Evolutionary conservation across 2,329 filamentous ascomycete species (phyloP), one percentile per base, ranked within the genome.

Genomic region (Coniella vitis): DNA sequence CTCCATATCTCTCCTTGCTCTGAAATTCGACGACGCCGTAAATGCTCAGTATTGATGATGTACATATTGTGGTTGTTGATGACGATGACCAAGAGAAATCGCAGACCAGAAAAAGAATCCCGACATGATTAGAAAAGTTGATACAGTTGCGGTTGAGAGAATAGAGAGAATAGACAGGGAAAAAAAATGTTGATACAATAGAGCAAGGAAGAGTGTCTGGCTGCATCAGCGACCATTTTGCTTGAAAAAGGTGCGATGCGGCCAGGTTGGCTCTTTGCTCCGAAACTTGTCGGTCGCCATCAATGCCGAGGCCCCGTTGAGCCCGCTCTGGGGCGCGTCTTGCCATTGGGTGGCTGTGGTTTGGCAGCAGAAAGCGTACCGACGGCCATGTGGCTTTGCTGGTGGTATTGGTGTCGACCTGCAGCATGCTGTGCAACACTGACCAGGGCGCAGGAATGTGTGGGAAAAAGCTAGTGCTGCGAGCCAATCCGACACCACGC

Each of bases 101-200:
- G 22, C 39, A 19, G 22, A 29, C 40, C 45, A 39, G 38, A 51
- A 42, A 29, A 49, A 39, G 46, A 51, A 10, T 40, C 38, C 34
- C 25, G 25, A 29, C 5, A 29, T 47, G 19, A 31, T 51, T 53
- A 47, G 51, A 53, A 50, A 46, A 48, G 12, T 16, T 40, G 20
- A 36, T 38, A 16, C 10, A 21, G 20, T n/a, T 31, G 31, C n/a
- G n/a, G n/a, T n/a, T n/a, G n/a, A n/a, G n/a, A n/a, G n/a, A n/a
- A n/a, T n/a, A n/a, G n/a, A n/a, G n/a, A n/a, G n/a, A n/a, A 29
- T 50, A 61, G 56, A 39, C 31, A 25, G 19, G 46, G 38, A 37
- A 29, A 49, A 38, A 38, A 32, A 49, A 38, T 53, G 43, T 35
- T 53, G 42, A 21, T 50, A 50, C 51, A 53, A 41, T n/a, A n/a